Evolutionary conservation across 73 alveolate species (phyloP).

Genomic region (Paramecium primaurelia): DNA sequence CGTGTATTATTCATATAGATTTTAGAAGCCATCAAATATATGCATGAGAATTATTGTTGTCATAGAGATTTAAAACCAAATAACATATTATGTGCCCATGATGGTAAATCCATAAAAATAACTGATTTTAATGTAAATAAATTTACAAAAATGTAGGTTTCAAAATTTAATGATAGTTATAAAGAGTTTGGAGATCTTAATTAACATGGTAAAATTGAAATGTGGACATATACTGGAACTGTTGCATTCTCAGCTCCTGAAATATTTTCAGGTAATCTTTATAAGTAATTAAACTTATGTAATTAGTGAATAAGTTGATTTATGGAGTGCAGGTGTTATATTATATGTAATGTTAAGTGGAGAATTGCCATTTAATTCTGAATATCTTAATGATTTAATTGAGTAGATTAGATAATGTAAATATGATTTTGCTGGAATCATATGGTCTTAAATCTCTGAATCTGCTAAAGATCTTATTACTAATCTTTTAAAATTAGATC

Average conservation of each 20-base stretch:
- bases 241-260: constrained; percentile 63
- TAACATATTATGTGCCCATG: constrained; percentile 44
- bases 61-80: constrained; percentile 61
- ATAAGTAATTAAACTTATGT: neutral
- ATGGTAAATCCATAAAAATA: constrained; percentile 39
- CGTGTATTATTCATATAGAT: neutral
- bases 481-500: neutral
- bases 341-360: constrained; percentile 50
- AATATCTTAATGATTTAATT: constrained; percentile 21
- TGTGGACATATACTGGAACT: constrained; percentile 65
- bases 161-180: constrained; percentile 59
- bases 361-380: constrained; percentile 53
- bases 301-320: constrained; percentile 39
- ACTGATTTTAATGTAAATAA: constrained; percentile 17
- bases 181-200: constrained; percentile 49
- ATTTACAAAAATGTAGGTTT: neutral
- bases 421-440: neutral
- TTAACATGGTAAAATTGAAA: constrained; percentile 44
- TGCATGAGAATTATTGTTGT: constrained; percentile 56
- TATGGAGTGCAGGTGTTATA: constrained; percentile 63
- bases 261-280: constrained; percentile 48
- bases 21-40: constrained; percentile 32
- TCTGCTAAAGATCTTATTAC: neutral
- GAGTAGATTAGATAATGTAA: neutral
- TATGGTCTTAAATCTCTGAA: constrained; percentile 7